These are phyloP conservation scores for Ilex paraguariensis DNA, from an alignment of 305 asterid genomes.

Conservation along the genomic window DNA sequence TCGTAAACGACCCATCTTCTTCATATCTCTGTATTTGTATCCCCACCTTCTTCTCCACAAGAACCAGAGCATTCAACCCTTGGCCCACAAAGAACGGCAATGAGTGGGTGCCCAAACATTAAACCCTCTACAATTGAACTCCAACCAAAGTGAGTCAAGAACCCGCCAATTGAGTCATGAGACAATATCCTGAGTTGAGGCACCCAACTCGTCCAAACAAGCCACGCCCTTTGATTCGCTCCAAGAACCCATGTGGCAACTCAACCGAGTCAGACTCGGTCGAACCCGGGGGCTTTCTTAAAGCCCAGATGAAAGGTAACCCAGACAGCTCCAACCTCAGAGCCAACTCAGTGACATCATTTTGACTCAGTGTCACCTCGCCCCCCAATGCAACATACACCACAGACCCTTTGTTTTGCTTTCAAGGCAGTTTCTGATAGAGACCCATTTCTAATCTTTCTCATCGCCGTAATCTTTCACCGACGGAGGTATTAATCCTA, in stretches of 20 bases:
- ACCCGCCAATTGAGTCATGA: conserved; percentile 49
- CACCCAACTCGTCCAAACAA: conserved; percentile 49
- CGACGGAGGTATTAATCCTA: conserved; percentile 28
- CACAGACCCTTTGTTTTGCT: conserved; percentile 13
- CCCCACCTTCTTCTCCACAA: conserved; percentile 38
- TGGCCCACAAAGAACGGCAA: conserved; percentile 48
- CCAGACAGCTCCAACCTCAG: conserved; percentile 40
- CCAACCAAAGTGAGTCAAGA: conserved; percentile 52
- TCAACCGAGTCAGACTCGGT: conserved; percentile 2
- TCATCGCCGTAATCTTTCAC: neutral
- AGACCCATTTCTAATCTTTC: conserved; percentile 8
- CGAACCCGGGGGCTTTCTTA: conserved; percentile 11
- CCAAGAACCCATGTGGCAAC: conserved; percentile 47
- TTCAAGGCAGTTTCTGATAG: conserved; percentile 20
- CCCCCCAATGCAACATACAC: conserved; percentile 38
- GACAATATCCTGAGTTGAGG: conserved; percentile 45
- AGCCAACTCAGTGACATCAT: conserved; percentile 41
- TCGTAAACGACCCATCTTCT: conserved; percentile 39
- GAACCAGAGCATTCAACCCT: conserved; percentile 37
- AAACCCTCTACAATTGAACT: conserved; percentile 23
- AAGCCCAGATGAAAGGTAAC: conserved; percentile 43
- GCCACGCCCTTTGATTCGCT: conserved; percentile 27
- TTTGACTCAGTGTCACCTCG: conserved; percentile 25
- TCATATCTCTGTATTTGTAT: conserved; percentile 36
- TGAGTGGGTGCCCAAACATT: conserved; percentile 23